A percentile compares a stretch with the other conserved stretches of the same genome.
Evolutionary conservation across 2,329 filamentous ascomycete species (phyloP).

Genomic region (Microdochium trichocladiopsis): DNA sequence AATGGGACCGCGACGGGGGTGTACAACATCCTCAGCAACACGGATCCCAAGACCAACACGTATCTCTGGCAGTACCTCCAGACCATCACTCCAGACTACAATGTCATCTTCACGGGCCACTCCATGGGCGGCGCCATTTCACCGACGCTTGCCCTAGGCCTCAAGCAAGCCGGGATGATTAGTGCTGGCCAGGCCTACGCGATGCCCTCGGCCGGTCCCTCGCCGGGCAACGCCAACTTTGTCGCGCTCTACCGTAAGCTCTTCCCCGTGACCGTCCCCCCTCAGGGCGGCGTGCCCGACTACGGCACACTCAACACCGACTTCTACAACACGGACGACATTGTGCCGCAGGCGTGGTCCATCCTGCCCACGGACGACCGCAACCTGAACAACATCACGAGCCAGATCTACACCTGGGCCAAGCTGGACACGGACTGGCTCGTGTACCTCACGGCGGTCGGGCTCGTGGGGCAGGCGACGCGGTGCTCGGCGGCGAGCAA

Average conservation of each 20-base stretch:
- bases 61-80: slow-evolving; percentile 1
- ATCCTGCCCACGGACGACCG: slow-evolving; percentile 6
- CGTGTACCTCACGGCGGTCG: background rate
- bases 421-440: background rate
- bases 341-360: slow-evolving; percentile 2
- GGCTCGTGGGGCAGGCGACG: background rate
- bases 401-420: background rate
- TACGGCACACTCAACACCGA: background rate
- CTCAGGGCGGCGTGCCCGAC: background rate
- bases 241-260: background rate
- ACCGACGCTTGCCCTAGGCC: background rate
- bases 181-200: background rate
- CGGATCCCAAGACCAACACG: background rate
- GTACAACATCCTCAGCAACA: background rate
- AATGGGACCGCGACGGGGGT: background rate
- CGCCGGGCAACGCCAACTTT: background rate
- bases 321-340: slow-evolving; percentile 1
- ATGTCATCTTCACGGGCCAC: slow-evolving; percentile 1
- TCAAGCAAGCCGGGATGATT: background rate
- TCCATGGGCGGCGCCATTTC: slow-evolving; percentile 1
- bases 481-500: background rate
- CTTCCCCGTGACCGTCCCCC: background rate
- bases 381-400: background rate
- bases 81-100: background rate
- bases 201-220: background rate